Conservation (phyloP, 2,329 filamentous ascomycete species). For the Claviceps spartinae region DNA sequence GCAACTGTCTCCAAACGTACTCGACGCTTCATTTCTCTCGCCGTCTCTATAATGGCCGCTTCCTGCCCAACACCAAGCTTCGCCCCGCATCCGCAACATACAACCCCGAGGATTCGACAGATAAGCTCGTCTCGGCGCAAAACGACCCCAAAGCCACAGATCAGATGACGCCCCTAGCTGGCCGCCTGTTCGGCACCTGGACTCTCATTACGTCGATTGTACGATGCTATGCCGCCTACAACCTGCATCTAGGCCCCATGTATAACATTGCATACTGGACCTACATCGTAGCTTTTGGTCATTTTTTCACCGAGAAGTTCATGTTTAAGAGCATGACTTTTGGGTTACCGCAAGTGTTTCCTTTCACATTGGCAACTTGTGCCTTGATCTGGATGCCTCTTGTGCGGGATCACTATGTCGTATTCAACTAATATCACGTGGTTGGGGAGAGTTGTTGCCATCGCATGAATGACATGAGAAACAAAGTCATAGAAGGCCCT, state of each 20-base stretch:
- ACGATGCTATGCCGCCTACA: conserved; percentile 71
- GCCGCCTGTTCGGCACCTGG: conserved; percentile 78
- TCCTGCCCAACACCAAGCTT: conserved; percentile 36
- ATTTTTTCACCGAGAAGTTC: conserved; percentile 71
- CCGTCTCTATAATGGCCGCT: conserved; percentile 67
- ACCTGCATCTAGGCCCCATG: conserved; percentile 56
- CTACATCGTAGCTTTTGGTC: conserved; percentile 62
- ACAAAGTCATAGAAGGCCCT: no score
- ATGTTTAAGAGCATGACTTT: conserved; percentile 64
- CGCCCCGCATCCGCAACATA: conserved; percentile 25
- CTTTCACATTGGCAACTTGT: conserved; percentile 35
- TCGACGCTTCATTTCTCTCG: conserved; percentile 65
- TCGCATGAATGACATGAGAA: background rate
- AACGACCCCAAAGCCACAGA: conserved; percentile 35
- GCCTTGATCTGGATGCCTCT: conserved; percentile 47
- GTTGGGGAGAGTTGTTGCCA: background rate
- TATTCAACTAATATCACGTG: conserved; percentile 17
- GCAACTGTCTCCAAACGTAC: conserved; percentile 79
- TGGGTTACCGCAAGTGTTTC: conserved; percentile 40
- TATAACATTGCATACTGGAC: conserved; percentile 76
- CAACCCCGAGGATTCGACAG: conserved; percentile 38
- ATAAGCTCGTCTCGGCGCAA: conserved; percentile 35
- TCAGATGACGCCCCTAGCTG: conserved; percentile 61
- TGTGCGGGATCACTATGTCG: conserved; percentile 60
- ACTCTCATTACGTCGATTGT: conserved; percentile 67